A percentile compares a stretch with the other conserved stretches of the same genome.
phyloP scores from a whole-genome alignment of 2,329 filamentous ascomycete species.

The Escovopsis sp. region DNA sequence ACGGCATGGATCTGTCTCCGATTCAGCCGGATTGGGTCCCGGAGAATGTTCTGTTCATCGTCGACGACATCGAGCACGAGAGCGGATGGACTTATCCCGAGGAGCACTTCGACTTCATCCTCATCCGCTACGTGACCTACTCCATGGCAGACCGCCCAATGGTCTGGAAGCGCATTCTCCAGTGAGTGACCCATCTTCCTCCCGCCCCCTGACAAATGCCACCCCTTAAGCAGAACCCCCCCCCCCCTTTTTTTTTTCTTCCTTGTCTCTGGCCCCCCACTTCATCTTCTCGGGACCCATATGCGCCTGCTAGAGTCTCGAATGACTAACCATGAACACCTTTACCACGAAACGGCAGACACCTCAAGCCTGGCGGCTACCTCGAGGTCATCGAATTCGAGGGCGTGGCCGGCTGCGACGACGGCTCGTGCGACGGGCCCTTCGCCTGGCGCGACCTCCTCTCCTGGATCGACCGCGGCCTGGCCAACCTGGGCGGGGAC shows the following conservation, averaged over 20 bases:
- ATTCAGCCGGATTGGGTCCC: slow-evolving; percentile 37
- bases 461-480: slow-evolving; percentile 23
- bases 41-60: slow-evolving; percentile 33
- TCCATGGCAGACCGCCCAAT: slow-evolving; percentile 26
- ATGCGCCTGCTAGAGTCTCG: too few species aligned
- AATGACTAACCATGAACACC: too few species aligned
- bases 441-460: slow-evolving; percentile 34
- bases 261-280: too few species aligned
- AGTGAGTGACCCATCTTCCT: slow-evolving; percentile 14
- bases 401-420: slow-evolving; percentile 27
- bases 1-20: slow-evolving; percentile 35
- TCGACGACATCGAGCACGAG: slow-evolving; percentile 35
- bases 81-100: slow-evolving; percentile 33
- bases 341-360: too few species aligned
- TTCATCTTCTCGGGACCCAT: too few species aligned
- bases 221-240: too few species aligned
- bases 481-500: slow-evolving; percentile 26
- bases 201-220: neutral
- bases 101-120: slow-evolving; percentile 32
- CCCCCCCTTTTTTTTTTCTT: too few species aligned
- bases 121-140: slow-evolving; percentile 30
- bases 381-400: slow-evolving; percentile 34
- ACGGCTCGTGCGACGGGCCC: slow-evolving; percentile 25
- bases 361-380: slow-evolving; percentile 36
- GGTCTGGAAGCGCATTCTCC: slow-evolving; percentile 27